Conservation (phyloP, 768 basidiomycete genomes). For the Amanita jacksonii region DNA sequence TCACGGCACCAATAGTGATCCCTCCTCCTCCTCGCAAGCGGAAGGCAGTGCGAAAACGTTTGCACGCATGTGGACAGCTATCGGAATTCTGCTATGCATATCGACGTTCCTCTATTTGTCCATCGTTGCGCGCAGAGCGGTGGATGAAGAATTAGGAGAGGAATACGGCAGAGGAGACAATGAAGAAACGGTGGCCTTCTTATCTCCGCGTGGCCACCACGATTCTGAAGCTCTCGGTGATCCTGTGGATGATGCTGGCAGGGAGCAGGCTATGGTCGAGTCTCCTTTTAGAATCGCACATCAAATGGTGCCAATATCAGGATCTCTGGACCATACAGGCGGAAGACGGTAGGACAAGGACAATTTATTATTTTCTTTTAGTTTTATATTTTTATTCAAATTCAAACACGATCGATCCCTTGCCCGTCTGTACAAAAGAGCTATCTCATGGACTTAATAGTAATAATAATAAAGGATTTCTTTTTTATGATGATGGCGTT, state of each 20-base stretch:
- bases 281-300: slow-evolving; percentile 28
- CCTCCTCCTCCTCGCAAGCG: no score
- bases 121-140: slow-evolving; percentile 62
- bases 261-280: slow-evolving; percentile 36
- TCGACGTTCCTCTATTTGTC: slow-evolving; percentile 74
- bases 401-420: no score
- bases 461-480: no score
- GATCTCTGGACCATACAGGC: slow-evolving; percentile 11
- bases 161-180: slow-evolving; percentile 21
- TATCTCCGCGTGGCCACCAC: slow-evolving; percentile 24
- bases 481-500: no score
- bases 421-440: no score
- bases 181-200: slow-evolving; percentile 49
- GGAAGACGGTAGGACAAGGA: not conserved
- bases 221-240: slow-evolving; percentile 21
- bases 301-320: slow-evolving; percentile 19
- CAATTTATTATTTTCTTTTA: no score
- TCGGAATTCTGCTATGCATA: slow-evolving; percentile 62
- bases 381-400: no score
- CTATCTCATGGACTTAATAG: no score
- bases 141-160: slow-evolving; percentile 39
- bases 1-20: slow-evolving; percentile 22
- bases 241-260: not conserved
- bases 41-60: slow-evolving; percentile 38
- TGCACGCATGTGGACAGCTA: slow-evolving; percentile 53